Percentiles rank a stretch among this genome's conserved stretches.
Evolutionary conservation across 768 basidiomycete species (phyloP).

Genomic region (Dioszegia aurantiaca): DNA sequence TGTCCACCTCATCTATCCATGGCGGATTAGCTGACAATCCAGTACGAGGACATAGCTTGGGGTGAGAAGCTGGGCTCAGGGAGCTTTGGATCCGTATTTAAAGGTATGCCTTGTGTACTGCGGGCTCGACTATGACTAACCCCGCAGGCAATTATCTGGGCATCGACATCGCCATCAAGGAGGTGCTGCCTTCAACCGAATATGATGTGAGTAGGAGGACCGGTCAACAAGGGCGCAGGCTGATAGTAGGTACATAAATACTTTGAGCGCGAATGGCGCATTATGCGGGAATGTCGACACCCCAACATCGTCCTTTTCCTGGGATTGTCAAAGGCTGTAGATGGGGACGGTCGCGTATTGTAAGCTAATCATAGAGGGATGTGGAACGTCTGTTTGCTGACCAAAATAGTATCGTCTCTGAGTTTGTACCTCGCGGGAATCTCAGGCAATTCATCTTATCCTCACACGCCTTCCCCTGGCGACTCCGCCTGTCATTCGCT

Average conservation of each 20-base stretch:
- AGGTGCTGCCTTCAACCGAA: conserved; percentile 83
- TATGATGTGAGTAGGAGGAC: conserved; percentile 66
- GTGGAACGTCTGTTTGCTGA: conserved; percentile 53
- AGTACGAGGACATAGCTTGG: conserved; percentile 51
- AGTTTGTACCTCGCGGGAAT: conserved; percentile 74
- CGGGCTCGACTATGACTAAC: not conserved
- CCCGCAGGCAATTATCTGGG: conserved; percentile 78
- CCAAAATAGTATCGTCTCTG: conserved; percentile 88
- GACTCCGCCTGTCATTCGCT: conserved; percentile 87
- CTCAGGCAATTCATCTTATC: conserved; percentile 86
- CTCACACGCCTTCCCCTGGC: conserved; percentile 76
- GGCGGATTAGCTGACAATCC: conserved; percentile 15
- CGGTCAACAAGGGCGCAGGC: not conserved
- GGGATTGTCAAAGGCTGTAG: conserved; percentile 56
- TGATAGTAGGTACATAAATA: conserved; percentile 65
- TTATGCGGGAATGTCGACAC: conserved; percentile 88
- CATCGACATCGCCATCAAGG: conserved; percentile 93
- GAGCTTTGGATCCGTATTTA: conserved; percentile 48
- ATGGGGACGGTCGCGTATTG: conserved; percentile 44
- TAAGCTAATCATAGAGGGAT: conserved; percentile 57
- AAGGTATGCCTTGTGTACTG: conserved; percentile 32
- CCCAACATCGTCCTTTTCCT: conserved; percentile 92
- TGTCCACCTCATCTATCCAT: too few species aligned
- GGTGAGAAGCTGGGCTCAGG: conserved; percentile 44
- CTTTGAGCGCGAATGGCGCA: conserved; percentile 96